phyloP scores from a whole-genome alignment of 345 rosid genomes.

The Murraya koenigii region DNA sequence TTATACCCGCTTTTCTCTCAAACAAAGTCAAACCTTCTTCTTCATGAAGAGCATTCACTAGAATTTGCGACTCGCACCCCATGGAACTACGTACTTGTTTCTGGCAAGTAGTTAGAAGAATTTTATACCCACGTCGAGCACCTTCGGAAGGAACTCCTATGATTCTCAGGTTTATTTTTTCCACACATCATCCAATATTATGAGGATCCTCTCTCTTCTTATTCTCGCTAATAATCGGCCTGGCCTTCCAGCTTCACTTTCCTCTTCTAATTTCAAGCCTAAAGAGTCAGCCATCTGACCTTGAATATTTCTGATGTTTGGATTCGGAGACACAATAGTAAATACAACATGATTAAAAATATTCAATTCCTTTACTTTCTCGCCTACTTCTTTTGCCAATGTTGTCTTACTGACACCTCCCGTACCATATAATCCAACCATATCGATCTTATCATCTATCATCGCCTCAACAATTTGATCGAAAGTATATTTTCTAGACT shows the following conservation, averaged over 20 bases:
- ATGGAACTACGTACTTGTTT: neutral
- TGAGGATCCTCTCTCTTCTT: slow-evolving; percentile 5
- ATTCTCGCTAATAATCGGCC: neutral
- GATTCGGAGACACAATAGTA: neutral
- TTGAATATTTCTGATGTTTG: slow-evolving; percentile 12
- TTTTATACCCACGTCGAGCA: neutral
- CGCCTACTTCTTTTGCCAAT: slow-evolving; percentile 4
- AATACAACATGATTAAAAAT: neutral
- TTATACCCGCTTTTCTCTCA: neutral
- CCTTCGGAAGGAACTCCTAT: slow-evolving; percentile 8
- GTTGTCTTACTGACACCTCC: slow-evolving; percentile 25
- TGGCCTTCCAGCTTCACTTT: slow-evolving; percentile 2
- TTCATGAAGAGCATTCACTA: neutral
- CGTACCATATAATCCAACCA: slow-evolving; percentile 8
- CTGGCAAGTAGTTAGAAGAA: slow-evolving; percentile 5
- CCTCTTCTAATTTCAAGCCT: neutral
- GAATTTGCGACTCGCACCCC: neutral
- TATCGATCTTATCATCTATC: neutral
- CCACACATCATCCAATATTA: slow-evolving; percentile 27
- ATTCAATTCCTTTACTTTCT: neutral
- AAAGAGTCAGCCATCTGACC: neutral
- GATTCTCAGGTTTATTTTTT: neutral
- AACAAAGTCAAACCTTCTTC: slow-evolving; percentile 15
- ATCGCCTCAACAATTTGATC: neutral
- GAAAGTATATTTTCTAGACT: neutral